Evolutionary conservation across 352 stramenopile genomes (phyloP).

Genomic region (Globisporangium orthogonon): DNA sequence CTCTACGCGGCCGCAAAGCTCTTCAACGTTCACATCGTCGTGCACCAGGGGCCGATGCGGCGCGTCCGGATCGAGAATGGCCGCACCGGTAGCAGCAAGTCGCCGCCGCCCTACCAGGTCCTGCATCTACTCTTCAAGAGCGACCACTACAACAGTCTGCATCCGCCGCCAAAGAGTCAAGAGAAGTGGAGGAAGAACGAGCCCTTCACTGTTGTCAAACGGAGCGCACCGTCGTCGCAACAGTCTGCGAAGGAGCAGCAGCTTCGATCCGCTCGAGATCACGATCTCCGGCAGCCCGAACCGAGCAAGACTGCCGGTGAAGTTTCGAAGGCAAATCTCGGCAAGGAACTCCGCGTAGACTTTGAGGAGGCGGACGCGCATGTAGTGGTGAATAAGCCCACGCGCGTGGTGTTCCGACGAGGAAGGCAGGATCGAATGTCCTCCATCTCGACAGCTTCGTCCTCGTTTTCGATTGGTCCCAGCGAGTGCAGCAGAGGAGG

Average conservation of each 20-base stretch:
- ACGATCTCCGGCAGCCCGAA: background rate
- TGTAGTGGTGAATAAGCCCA: conserved; percentile 19
- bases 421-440: conserved; percentile 21
- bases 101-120: conserved; percentile 18
- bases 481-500: background rate
- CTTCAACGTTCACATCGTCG: conserved; percentile 55
- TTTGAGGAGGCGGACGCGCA: background rate
- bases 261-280: background rate
- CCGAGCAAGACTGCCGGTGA: background rate
- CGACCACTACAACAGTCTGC: conserved; percentile 52
- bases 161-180: conserved; percentile 4
- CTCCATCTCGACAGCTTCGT: conserved; percentile 16
- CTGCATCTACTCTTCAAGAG: conserved; percentile 43
- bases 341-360: background rate
- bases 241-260: background rate
- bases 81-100: conserved; percentile 9
- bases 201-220: background rate
- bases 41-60: conserved; percentile 43
- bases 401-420: conserved; percentile 26
- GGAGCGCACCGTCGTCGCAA: background rate
- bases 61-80: conserved; percentile 39
- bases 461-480: background rate
- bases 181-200: background rate
- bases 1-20: conserved; percentile 47
- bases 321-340: conserved; percentile 2